phyloP scores from a whole-genome alignment of 768 basidiomycete species.

The Tylopilus rubrobrunneus region DNA sequence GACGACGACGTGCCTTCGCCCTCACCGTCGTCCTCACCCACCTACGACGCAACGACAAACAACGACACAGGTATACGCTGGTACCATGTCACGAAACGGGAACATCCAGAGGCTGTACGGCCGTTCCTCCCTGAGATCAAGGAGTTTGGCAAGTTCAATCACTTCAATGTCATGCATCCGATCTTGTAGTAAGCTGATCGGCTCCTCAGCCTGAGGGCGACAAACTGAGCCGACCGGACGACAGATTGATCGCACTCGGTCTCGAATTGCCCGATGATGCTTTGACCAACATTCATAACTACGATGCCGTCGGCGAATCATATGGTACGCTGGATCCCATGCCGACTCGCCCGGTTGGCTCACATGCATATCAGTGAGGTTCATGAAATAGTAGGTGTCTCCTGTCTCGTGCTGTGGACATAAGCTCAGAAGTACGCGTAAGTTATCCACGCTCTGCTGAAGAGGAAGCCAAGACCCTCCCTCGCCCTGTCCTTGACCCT shows the following conservation, averaged over 20 bases:
- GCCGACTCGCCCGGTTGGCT: not conserved
- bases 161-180: conserved; percentile 48
- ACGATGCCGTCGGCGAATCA: conserved; percentile 39
- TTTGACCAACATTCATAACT: conserved; percentile 46
- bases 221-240: not conserved
- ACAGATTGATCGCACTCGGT: conserved; percentile 47
- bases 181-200: conserved; percentile 36
- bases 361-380: conserved; percentile 40
- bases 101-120: conserved; percentile 47
- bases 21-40: too few species aligned
- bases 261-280: conserved; percentile 54
- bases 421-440: not conserved
- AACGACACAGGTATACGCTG: too few species aligned
- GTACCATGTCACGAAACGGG: conserved; percentile 41
- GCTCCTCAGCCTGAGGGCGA: not conserved
- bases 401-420: not conserved
- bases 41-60: too few species aligned
- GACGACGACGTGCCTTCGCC: too few species aligned
- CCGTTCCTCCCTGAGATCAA: conserved; percentile 52
- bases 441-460: conserved; percentile 50
- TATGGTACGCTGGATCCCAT: conserved; percentile 30
- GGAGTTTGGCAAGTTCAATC: conserved; percentile 47
- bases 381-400: conserved; percentile 59
- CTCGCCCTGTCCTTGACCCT: too few species aligned
- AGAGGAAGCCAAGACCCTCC: conserved; percentile 46